phyloP scores from a whole-genome alignment of 306 rosid species.

The Mimosa pudica region DNA sequence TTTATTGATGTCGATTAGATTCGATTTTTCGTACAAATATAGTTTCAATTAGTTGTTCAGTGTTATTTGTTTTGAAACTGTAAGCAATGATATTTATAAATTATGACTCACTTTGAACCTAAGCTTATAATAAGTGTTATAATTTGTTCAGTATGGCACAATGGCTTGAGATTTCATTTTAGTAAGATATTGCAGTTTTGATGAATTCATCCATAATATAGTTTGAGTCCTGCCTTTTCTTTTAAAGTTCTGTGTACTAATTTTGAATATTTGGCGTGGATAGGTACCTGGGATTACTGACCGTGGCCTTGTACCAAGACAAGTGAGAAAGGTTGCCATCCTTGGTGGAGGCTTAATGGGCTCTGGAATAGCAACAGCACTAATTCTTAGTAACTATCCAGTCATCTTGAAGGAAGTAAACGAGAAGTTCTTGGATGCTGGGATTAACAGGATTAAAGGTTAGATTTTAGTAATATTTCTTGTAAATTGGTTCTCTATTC shows the following conservation, averaged over 20 bases:
- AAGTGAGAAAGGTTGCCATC: constrained; percentile 77
- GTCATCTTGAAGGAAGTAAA: constrained; percentile 93
- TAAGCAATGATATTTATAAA: constrained; percentile 3
- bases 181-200: constrained; percentile 7
- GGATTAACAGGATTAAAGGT: constrained; percentile 85
- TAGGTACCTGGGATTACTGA: constrained; percentile 95
- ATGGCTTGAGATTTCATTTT: constrained; percentile 13
- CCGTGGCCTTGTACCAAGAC: constrained; percentile 79
- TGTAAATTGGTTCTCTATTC: constrained; percentile 26
- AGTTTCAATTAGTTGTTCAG: neutral
- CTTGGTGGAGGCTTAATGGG: constrained; percentile 99
- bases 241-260: constrained; percentile 1
- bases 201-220: constrained; percentile 7
- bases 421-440: constrained; percentile 84
- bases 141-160: constrained; percentile 25
- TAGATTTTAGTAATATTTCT: constrained; percentile 31
- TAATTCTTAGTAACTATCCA: constrained; percentile 71
- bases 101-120: constrained; percentile 15
- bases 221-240: neutral
- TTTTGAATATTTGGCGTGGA: constrained; percentile 34
- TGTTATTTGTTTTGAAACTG: neutral
- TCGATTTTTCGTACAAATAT: constrained; percentile 7
- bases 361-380: constrained; percentile 92
- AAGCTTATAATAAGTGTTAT: neutral
- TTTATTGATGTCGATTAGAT: constrained; percentile 9